Conservation (phyloP, 192 early-diverging fungal species). For the Coemansia sp. region DNA sequence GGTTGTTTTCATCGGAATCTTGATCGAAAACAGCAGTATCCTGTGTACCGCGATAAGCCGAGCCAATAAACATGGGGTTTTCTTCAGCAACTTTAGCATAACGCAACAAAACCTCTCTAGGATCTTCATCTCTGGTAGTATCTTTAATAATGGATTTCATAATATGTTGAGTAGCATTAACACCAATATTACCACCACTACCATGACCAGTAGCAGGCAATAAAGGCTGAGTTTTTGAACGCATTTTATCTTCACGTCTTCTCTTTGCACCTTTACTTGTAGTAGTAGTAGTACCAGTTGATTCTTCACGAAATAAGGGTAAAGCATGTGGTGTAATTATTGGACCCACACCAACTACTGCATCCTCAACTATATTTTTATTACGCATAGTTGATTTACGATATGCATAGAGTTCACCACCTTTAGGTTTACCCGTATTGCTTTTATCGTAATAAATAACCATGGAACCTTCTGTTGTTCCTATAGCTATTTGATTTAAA, state of each 20-base stretch:
- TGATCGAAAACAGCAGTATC: conserved; percentile 67
- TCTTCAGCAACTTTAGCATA: conserved; percentile 76
- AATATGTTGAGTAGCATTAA: conserved; percentile 78
- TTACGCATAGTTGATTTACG: too few species aligned
- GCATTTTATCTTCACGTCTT: conserved; percentile 57
- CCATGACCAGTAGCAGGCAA: conserved; percentile 77
- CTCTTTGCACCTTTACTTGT: too few species aligned
- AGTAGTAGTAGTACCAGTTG: too few species aligned
- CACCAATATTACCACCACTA: conserved; percentile 80
- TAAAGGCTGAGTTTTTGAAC: too few species aligned
- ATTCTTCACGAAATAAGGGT: conserved; percentile 80
- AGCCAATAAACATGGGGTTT: conserved; percentile 83
- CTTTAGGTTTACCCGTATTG: too few species aligned
- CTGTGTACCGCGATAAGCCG: conserved; percentile 76
- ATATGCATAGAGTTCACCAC: too few species aligned
- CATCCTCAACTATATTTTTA: too few species aligned
- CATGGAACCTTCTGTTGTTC: conserved; percentile 71
- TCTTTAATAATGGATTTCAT: conserved; percentile 76
- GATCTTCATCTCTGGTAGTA: conserved; percentile 81
- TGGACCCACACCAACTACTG: conserved; percentile 33
- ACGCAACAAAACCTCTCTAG: conserved; percentile 84
- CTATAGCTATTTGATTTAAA: conserved; percentile 84
- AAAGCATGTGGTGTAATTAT: conserved; percentile 89
- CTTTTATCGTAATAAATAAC: conserved; percentile 74
- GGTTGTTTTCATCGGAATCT: not conserved